Base-by-base conservation (phyloP, 2,329 filamentous ascomycete species). In the Piedraia hortae region DNA sequence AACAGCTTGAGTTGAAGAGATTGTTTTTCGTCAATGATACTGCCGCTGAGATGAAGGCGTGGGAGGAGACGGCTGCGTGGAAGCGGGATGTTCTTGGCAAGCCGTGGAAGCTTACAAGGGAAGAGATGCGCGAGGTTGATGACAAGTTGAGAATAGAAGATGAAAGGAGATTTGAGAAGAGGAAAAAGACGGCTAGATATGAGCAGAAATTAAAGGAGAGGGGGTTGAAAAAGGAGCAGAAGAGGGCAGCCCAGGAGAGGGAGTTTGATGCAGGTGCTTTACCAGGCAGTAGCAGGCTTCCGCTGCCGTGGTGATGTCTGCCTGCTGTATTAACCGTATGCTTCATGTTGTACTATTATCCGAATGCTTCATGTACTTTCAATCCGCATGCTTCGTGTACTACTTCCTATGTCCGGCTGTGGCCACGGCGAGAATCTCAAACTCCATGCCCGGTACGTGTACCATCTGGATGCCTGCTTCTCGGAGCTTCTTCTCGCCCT, bases 321-420 rank as follows among this genome's bases (percentile, higher is more conserved):
- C 3, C 6, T 20, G 7, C 3, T 12, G 8, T 12, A 12, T n/a
- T n/a, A n/a, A n/a, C n/a, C n/a, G n/a, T n/a, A n/a, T n/a, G n/a
- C n/a, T n/a, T n/a, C n/a, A n/a, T n/a, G n/a, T n/a, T n/a, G n/a
- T n/a, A n/a, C n/a, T n/a, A n/a, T n/a, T n/a, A n/a, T n/a, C n/a
- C n/a, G n/a, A n/a, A n/a, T n/a, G n/a, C n/a, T n/a, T n/a, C n/a
- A n/a, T n/a, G n/a, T n/a, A n/a, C n/a, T n/a, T n/a, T n/a, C n/a
- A n/a, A n/a, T n/a, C n/a, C n/a, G n/a, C n/a, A n/a, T n/a, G n/a
- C n/a, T n/a, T n/a, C n/a, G n/a, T n/a, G n/a, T n/a, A n/a, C n/a
- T n/a, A n/a, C n/a, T n/a, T n/a, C n/a, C 12, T 15, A 32, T 93
- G 85, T 0, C 85, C 85, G 20, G 74, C 74, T 17, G 65, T 85